Base-by-base conservation (phyloP, 345 rosid species). In the Aquilaria yunnanensis region DNA sequence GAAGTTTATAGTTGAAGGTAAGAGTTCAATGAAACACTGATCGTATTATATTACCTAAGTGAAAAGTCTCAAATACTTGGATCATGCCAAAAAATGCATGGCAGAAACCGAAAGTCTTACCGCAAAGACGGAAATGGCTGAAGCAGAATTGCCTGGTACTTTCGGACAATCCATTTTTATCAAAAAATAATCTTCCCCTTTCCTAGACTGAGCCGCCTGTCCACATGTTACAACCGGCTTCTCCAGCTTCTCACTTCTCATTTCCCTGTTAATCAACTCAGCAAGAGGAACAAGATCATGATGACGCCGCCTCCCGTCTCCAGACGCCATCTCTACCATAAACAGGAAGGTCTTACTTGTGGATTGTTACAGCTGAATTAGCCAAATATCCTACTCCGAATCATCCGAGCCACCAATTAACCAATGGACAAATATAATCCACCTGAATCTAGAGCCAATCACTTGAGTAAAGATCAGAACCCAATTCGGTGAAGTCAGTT, bases 141-240 rank as follows among this genome's bases (percentile, higher is more conserved):
- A 76, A 12, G 89, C 81, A 16, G 89, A 65, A 71, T 80, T 82
- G 47, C 90, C 88, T 2, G 87, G 88, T 48, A 85, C 76, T 62
- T 95, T 67, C 43, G 75, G 80, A 72, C 82, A 85, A 68, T 89
- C 91, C 6, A 76, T 80, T 69, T 87, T 89, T 49, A 87, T 73
- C 67, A 87, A 78, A 77, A 82, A 77, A 68, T 81, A 87, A 77
- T 92, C 98, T 72, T 89, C 98, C 58, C 96, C 96, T 75, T 92
- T 92, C 65, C 78, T 85, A 67, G 93, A 82, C 74, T 85, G 98
- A 67, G 89, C 92, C 9, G 96, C 91, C 10, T 76, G 79, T 3
- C 96, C 93, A 48, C 51, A 80, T 67, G 80, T 76, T 47, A 92
- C 70, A 65, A 74, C 75, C 12, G 98, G 96, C 73, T 80, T 89